phyloP scores from a whole-genome alignment of 169 alveolate genomes.

The Pseudocohnilembus persalinus region DNA sequence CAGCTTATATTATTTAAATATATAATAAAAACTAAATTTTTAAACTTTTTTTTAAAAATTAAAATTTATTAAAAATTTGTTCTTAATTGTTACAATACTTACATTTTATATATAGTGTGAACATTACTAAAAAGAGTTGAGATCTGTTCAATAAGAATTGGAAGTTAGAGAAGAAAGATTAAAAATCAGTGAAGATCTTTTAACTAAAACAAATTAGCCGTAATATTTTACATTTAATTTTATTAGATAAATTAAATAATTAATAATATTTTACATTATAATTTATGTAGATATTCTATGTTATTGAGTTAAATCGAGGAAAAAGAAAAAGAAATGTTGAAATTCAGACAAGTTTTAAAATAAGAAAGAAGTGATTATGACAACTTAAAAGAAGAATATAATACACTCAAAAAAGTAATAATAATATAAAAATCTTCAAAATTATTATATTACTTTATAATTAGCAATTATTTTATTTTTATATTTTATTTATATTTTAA shows the following conservation, averaged over 20 bases:
- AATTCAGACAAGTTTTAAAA: conserved; percentile 29
- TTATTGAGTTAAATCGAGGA: conserved; percentile 50
- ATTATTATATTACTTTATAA: background rate
- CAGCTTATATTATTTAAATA: no score
- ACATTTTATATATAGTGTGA: background rate
- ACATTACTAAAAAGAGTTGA: background rate
- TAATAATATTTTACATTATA: background rate
- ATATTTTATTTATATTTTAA: background rate
- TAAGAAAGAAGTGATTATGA: conserved; percentile 41
- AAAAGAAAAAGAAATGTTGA: conserved; percentile 51
- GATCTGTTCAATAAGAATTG: conserved; percentile 7
- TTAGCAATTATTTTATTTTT: no score
- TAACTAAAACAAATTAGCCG: conserved; percentile 70
- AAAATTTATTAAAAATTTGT: no score
- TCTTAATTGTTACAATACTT: no score
- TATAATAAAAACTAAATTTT: no score
- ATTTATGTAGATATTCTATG: conserved; percentile 14
- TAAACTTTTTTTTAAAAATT: no score
- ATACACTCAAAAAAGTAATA: conserved; percentile 30
- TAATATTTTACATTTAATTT: conserved; percentile 7
- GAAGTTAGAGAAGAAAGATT: conserved; percentile 51
- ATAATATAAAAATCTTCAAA: background rate
- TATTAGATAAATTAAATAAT: background rate
- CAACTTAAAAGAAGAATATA: conserved; percentile 51
- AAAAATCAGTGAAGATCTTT: conserved; percentile 51